Evolutionary conservation across 148 eudicot genomes (phyloP), one percentile per base, ranked within the genome.

Genomic region (Heliosperma pusillum): DNA sequence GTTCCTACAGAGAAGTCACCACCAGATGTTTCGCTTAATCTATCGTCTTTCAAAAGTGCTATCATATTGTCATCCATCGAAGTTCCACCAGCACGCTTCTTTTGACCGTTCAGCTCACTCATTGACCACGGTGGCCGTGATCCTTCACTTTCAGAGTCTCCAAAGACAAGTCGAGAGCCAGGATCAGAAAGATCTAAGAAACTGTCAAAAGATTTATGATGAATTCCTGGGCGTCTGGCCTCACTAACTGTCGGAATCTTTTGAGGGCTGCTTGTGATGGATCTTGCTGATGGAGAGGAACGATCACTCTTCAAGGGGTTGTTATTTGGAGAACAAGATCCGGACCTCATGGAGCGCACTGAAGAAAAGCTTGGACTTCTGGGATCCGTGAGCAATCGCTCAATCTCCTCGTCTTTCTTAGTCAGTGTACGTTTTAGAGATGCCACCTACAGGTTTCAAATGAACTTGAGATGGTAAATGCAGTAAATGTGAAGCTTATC

Each of bases 21-120:
- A 74, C 82, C 86, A 78, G 90, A 86, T 75, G 64, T 33, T 65
- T 86, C 86, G 71, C 88, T 83, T 56, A 78, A 76, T 82, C 82
- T 81, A 74, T 78, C 86, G 52, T 83, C 88, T 69, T 30, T 58
- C 70, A 85, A 83, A 72, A 76, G 74, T 20, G 47, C 77, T 66
- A 71, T 17, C 52, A 66, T 74, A 61, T 74, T 79, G 29, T 78
- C 73, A 66, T 72, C 77, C 72, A 65, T 66, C 27, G 79, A 74
- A 36, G 71, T 52, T 26, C 64, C 77, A 21, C 85, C 80, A 63
- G 74, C 47, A 19, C 59, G 69, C 57, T 66, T 50, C 63, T 61
- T 76, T 60, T 22, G 81, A 67, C 57, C 60, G 53, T 76, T 78
- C 57, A 81, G 69, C 56, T 80, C 80, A 55, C 53, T 76, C 81